Evolutionary conservation across 495 filamentous ascomycete species (phyloP), one percentile per base, ranked within the genome.

Genomic region (Trichoderma gamsii): DNA sequence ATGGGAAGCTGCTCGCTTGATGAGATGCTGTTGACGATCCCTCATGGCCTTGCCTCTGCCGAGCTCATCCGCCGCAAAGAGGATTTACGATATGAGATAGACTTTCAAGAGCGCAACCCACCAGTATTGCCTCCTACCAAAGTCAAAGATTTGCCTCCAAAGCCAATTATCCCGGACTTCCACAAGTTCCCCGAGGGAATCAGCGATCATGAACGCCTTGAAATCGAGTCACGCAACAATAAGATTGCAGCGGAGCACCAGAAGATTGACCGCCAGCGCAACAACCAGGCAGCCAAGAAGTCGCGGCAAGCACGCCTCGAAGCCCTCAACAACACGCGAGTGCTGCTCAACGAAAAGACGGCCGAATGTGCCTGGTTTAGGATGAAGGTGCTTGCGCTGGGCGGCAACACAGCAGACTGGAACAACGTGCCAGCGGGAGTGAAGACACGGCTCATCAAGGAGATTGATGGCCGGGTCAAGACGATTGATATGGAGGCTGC

Each of bases 251-350:
- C 41, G 8, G 43, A 25, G 21, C 65, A 46, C 11, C 65, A 66
- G 65, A 21, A n/a, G 65, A 13, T 66, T 18, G 65, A 66, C 11
- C 38, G 43, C n/a, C 41, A 66, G 65, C 38, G 65, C 23, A 66
- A 66, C 21, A 66, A 66, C 43, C 38, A 46, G 43, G 65, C 65
- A 29, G 65, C 65, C 65, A 66, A 66, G 43, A 66, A 66, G 65
- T 46, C 41, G 41, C 65, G 65, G 9, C 41, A 66, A 21, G 44
- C 65, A 11, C 65, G 65, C 8, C 38, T 66, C 43, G 65, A 66
- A 41, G 41, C 65, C 3, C 43, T 66, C 4, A 25, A 29, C 6
- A 43, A 49, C n/a, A 66, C 65, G n/a, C 65, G 65, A 8, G 43
- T n/a, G n/a, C 41, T 66, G n/a, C 65, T 66, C 65, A 49, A 66